Evolutionary conservation across 2,329 filamentous ascomycete species (phyloP).

Genomic region (Knufia fluminis): DNA sequence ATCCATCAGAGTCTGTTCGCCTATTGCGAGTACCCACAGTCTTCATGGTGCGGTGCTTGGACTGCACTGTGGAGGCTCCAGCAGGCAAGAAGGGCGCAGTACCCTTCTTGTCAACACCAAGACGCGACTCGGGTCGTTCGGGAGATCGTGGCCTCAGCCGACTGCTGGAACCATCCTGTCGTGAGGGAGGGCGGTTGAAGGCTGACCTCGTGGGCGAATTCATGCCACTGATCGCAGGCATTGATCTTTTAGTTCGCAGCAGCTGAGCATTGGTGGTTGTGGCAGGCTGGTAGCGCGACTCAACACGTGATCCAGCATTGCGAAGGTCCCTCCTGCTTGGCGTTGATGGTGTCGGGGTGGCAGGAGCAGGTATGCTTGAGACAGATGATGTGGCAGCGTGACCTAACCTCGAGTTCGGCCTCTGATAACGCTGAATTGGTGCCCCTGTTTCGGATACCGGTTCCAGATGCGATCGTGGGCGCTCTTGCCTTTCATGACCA

Average conservation of each 20-base stretch:
- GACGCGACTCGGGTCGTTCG: slow-evolving; percentile 43
- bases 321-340: slow-evolving; percentile 54
- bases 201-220: slow-evolving; percentile 26
- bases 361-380: slow-evolving; percentile 53
- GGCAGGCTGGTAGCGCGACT: slow-evolving; percentile 33
- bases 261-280: slow-evolving; percentile 46
- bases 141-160: slow-evolving; percentile 58
- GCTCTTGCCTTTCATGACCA: slow-evolving; percentile 52
- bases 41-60: slow-evolving; percentile 69
- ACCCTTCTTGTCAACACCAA: slow-evolving; percentile 44
- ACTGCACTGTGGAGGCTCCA: slow-evolving; percentile 62
- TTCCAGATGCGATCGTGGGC: slow-evolving; percentile 69
- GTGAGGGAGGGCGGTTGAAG: slow-evolving; percentile 31
- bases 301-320: slow-evolving; percentile 29
- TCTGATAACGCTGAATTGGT: slow-evolving; percentile 52
- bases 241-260: slow-evolving; percentile 52
- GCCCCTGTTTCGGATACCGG: slow-evolving; percentile 86
- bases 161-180: slow-evolving; percentile 29
- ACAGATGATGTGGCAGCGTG: slow-evolving; percentile 63
- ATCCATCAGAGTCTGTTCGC: slow-evolving; percentile 73
- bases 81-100: slow-evolving; percentile 70
- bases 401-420: slow-evolving; percentile 58
- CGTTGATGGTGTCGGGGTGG: slow-evolving; percentile 49
- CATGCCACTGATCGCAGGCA: slow-evolving; percentile 44
- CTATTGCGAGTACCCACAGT: slow-evolving; percentile 58